phyloP scores from a whole-genome alignment of 306 rosid genomes.

The Corylus heterophylla region DNA sequence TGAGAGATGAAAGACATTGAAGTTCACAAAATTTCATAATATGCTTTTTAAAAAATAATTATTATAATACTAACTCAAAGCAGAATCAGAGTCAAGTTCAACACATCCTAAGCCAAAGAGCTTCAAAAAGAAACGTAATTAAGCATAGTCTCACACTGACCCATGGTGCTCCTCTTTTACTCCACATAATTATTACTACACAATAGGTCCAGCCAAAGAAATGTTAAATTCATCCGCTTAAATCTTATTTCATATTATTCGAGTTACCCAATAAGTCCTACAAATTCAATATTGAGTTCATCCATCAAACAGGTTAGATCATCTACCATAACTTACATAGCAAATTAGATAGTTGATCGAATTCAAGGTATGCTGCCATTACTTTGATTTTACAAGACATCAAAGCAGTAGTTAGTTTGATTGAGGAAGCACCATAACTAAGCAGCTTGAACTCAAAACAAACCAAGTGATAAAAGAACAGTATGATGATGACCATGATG shows the following conservation, averaged over 20 bases:
- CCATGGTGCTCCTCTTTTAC: background rate
- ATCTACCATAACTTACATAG: background rate
- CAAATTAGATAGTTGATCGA: slow-evolving; percentile 21
- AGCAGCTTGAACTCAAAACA: slow-evolving; percentile 8
- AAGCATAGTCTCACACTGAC: background rate
- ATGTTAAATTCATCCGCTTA: background rate
- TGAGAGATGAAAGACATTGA: slow-evolving; percentile 4
- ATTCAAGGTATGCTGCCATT: background rate
- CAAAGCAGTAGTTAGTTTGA: slow-evolving; percentile 22
- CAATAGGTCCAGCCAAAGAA: background rate
- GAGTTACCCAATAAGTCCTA: background rate
- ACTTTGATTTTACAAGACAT: background rate
- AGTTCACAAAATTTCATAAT: slow-evolving; percentile 12
- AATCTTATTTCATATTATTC: background rate
- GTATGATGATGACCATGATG: background rate
- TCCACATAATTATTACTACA: background rate
- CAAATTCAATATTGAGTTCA: background rate
- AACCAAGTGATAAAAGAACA: background rate
- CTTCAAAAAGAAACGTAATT: background rate
- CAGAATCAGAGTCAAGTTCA: background rate
- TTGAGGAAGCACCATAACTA: slow-evolving; percentile 11
- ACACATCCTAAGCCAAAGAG: background rate
- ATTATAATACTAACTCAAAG: background rate
- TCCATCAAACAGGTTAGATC: background rate
- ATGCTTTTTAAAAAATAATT: background rate